phyloP scores from a whole-genome alignment of 352 stramenopile genomes.

The Globisporangium mamillatum region DNA sequence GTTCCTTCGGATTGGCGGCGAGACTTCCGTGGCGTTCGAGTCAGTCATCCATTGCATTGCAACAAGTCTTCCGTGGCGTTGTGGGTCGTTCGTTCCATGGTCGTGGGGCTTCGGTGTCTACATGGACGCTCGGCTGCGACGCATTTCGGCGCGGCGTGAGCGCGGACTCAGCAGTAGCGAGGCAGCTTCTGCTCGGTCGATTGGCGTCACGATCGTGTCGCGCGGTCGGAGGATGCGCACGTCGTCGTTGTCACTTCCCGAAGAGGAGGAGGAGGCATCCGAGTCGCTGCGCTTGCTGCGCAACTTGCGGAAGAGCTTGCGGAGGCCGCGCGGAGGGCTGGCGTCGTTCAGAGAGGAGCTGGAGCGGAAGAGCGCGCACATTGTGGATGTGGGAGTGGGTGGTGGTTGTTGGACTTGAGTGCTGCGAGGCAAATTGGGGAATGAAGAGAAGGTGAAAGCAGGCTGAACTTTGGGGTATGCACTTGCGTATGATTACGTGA shows the following conservation, averaged over 20 bases:
- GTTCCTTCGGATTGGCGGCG: background rate
- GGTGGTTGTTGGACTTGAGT: background rate
- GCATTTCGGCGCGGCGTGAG: background rate
- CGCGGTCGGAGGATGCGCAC: slow-evolving; percentile 35
- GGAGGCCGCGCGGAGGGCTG: slow-evolving; percentile 26
- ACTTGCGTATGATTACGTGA: background rate
- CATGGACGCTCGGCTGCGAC: slow-evolving; percentile 16
- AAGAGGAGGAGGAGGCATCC: slow-evolving; percentile 1
- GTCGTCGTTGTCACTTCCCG: slow-evolving; percentile 1
- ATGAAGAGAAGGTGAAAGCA: background rate
- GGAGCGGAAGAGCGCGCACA: slow-evolving; percentile 37
- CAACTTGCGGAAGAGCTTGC: slow-evolving; percentile 19
- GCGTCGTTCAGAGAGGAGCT: background rate
- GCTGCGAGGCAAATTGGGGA: slow-evolving; percentile 3
- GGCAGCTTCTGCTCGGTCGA: slow-evolving; percentile 6
- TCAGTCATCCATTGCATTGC: too few species aligned
- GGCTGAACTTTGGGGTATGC: background rate
- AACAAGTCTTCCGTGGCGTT: too few species aligned
- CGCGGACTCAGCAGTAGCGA: slow-evolving; percentile 4
- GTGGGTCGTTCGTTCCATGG: background rate
- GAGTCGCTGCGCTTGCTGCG: background rate
- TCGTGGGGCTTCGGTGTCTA: background rate
- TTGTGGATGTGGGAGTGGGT: slow-evolving; percentile 3
- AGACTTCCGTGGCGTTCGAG: background rate
- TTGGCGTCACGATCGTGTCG: slow-evolving; percentile 37